Base-by-base conservation (phyloP, 2,329 filamentous ascomycete genomes). In the Eutypa lata region DNA sequence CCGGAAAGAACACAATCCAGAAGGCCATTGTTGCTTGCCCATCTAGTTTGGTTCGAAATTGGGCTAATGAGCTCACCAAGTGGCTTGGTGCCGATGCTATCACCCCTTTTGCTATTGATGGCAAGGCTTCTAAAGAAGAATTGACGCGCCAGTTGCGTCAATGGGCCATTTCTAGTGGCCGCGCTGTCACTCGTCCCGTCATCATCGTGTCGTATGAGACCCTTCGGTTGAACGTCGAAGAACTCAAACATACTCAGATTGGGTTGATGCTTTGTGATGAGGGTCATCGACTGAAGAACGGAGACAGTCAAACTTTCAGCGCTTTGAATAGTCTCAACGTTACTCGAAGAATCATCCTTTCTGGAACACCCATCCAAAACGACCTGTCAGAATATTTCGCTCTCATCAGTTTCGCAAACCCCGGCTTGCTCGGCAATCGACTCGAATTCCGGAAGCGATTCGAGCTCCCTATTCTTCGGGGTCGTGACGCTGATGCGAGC, bases 191-290 rank as follows among this genome's bases (percentile, higher is more conserved):
- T 3, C 81, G 94, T 35, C 94, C 94, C 0, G 92, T 97, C 35
- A 88, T 99, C 49, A 99, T 99, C 53, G 92, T 99, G 42, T 99
- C 94, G 0, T 99, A 99, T 66, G 94, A 99, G 71, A 97, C 94
- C 0, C 78, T 99, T 16, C 88, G 94, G 51, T 76, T 97, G 50
- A 94, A 99, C 63, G 89, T 91, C 14, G 90, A 95, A 38, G 90
- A 96, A 70, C 81, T 99, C 50, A 93, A 89, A 64, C 86, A 94
- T 65, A 92, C 90, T 1, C 87, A 90, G 19, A 97, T 99, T 56
- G 94, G 94, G 5, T 75, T 99, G 5, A 84, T 99, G 72, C 83
- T 99, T 35, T 97, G 94, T 64, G 94, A 99, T 62, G 94, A 99
- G 74, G 94, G 94, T 0, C 94, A 99, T 75, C 88, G 95, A 18